Percentiles rank a stretch among this genome's conserved stretches.
Conservation (phyloP, 2,329 filamentous ascomycete genomes). For the Alternaria infectoria region DNA sequence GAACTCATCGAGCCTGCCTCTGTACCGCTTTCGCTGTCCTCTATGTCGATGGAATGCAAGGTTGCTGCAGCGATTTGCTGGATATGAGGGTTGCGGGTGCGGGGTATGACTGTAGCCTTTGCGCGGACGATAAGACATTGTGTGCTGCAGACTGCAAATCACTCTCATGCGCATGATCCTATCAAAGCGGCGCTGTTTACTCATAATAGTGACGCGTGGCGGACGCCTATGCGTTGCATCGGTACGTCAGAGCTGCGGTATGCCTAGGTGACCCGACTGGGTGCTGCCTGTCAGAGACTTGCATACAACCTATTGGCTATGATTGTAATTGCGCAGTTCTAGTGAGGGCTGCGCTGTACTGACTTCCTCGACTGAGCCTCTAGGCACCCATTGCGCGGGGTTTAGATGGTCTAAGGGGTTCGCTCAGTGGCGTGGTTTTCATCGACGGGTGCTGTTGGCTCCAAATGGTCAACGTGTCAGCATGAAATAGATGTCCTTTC, state of each 20-base stretch:
- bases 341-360: too few relatives aligned
- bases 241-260: not conserved
- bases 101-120: not conserved
- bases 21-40: not conserved
- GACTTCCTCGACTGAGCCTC: too few relatives aligned
- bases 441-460: too few relatives aligned
- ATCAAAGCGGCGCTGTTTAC: not conserved
- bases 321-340: not conserved
- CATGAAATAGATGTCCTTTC: too few relatives aligned
- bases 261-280: not conserved
- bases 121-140: not conserved
- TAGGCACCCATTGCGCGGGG: too few relatives aligned
- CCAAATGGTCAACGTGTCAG: too few relatives aligned
- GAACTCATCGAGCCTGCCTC: not conserved
- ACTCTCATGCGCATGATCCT: not conserved
- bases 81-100: not conserved
- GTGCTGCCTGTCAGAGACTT: not conserved
- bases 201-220: not conserved
- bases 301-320: not conserved
- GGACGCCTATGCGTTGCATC: not conserved
- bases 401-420: too few relatives aligned
- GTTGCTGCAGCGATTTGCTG: not conserved
- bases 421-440: too few relatives aligned
- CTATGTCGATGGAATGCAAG: not conserved
- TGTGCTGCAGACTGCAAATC: not conserved